phyloP scores from a whole-genome alignment of 345 rosid genomes.

The Moricandia arvensis region DNA sequence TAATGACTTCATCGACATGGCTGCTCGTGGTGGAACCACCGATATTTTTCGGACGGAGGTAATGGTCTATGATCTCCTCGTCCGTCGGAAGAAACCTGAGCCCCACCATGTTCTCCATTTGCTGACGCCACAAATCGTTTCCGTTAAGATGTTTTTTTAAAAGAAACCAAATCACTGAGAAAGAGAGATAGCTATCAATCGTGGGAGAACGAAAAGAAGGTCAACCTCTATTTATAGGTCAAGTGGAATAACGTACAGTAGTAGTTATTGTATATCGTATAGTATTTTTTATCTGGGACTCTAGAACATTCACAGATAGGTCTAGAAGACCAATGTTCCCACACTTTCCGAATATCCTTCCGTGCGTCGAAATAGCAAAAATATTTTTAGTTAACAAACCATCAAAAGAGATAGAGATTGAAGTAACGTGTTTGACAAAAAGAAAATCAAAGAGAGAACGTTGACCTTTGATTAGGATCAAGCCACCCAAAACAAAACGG shows the following conservation, averaged over 20 bases:
- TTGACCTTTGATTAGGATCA: no score
- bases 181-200: background rate
- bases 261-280: no score
- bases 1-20: constrained; percentile 22
- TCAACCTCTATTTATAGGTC: background rate
- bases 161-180: background rate
- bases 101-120: constrained; percentile 30
- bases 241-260: background rate
- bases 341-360: no score
- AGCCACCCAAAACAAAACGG: no score
- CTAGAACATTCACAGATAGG: no score
- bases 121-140: background rate
- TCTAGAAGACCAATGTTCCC: no score
- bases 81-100: constrained; percentile 49
- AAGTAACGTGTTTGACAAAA: no score
- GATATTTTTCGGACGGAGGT: constrained; percentile 38
- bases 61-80: constrained; percentile 41
- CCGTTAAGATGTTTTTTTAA: background rate
- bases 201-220: background rate
- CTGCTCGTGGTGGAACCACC: background rate
- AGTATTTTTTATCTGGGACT: no score
- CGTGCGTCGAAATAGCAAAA: no score
- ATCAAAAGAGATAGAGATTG: no score
- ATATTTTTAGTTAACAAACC: no score
- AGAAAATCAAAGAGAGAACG: no score